Conservation (phyloP, 495 filamentous ascomycete species). For the Talaromyces stipitatus region DNA sequence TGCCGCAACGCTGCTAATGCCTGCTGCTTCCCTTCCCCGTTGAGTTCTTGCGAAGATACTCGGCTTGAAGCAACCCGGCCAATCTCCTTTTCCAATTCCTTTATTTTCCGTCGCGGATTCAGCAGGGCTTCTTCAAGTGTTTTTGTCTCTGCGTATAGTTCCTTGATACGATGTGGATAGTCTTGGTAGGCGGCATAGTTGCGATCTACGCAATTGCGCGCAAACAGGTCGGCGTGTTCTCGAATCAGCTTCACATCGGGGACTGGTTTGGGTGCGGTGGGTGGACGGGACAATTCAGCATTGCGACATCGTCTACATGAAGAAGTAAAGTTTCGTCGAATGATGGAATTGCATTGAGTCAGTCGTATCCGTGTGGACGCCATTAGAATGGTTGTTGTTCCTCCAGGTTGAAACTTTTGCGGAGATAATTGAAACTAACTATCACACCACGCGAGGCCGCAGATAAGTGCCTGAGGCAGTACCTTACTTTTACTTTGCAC, state of each 20-base stretch:
- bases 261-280: conserved; percentile 71
- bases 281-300: conserved; percentile 40
- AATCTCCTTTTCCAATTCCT: conserved; percentile 35
- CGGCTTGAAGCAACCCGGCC: conserved; percentile 19
- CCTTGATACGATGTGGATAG: conserved; percentile 61
- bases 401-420: background rate
- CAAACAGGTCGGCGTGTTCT: conserved; percentile 67
- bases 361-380: background rate
- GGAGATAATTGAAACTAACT: background rate
- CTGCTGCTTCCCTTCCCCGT: conserved; percentile 3
- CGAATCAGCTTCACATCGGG: conserved; percentile 87
- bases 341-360: background rate
- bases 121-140: conserved; percentile 33
- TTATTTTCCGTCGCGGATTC: conserved; percentile 28
- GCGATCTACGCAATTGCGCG: conserved; percentile 72
- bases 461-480: background rate
- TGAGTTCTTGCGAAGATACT: too few relatives aligned
- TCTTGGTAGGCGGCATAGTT: conserved; percentile 67
- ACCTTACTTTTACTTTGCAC: background rate
- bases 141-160: conserved; percentile 60
- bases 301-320: conserved; percentile 14
- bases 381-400: background rate
- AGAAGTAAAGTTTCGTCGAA: conserved; percentile 24
- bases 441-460: background rate
- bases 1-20: conserved; percentile 34